Evolutionary conservation across 805 yeast species (phyloP).

Genomic region (Saturnispora serradocipensis): DNA sequence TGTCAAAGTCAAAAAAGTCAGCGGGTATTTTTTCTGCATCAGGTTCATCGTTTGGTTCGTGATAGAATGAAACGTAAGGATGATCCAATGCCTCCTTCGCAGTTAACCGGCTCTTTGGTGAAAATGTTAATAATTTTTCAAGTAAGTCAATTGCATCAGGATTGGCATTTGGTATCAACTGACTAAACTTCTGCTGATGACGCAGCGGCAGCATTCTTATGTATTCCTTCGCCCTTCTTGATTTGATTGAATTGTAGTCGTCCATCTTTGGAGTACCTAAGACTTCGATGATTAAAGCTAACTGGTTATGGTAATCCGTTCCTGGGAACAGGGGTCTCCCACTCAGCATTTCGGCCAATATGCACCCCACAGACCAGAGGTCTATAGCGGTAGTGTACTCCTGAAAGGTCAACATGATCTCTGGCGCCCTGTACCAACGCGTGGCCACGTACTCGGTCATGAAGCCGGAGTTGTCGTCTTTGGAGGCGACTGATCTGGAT

Average conservation of each 20-base stretch:
- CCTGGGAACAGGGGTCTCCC: slow-evolving; percentile 92
- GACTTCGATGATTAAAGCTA: slow-evolving; percentile 73
- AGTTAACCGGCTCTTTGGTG: slow-evolving; percentile 73
- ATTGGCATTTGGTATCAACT: slow-evolving; percentile 42
- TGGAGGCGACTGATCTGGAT: slow-evolving; percentile 58
- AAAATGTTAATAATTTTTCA: slow-evolving; percentile 66
- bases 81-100: slow-evolving; percentile 80
- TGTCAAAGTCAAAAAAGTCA: slow-evolving; percentile 85
- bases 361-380: slow-evolving; percentile 96
- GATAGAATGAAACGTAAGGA: slow-evolving; percentile 81
- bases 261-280: slow-evolving; percentile 83
- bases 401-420: slow-evolving; percentile 90
- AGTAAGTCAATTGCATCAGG: slow-evolving; percentile 63
- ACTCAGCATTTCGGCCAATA: slow-evolving; percentile 78
- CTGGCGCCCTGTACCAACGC: slow-evolving; percentile 97
- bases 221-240: slow-evolving; percentile 82
- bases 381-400: slow-evolving; percentile 93
- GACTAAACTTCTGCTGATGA: slow-evolving; percentile 48
- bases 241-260: slow-evolving; percentile 65
- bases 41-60: slow-evolving; percentile 93
- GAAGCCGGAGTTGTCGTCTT: slow-evolving; percentile 61
- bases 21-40: slow-evolving; percentile 72
- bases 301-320: slow-evolving; percentile 84
- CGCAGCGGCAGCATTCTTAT: slow-evolving; percentile 69
- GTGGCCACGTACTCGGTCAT: slow-evolving; percentile 98